These are phyloP conservation scores for Selaginella tamariscina DNA, from an alignment of 75 land plant genomes.

Conservation along the genomic window DNA sequence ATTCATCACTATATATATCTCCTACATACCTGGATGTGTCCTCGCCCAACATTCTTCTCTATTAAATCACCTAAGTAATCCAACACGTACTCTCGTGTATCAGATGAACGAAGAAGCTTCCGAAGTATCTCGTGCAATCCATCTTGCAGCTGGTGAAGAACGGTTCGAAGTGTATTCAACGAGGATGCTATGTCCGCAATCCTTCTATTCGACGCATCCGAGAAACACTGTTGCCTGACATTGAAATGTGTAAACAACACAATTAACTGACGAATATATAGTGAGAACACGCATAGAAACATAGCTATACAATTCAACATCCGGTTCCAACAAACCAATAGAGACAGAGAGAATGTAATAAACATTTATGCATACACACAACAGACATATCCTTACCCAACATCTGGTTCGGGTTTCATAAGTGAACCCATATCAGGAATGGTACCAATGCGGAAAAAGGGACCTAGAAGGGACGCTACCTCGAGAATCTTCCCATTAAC, in stretches of 20 bases:
- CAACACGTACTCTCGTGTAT: constrained; percentile 64
- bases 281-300: too few species aligned
- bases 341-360: not conserved
- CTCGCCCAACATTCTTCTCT: constrained; percentile 62
- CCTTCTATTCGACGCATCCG: constrained; percentile 61
- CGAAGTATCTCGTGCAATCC: constrained; percentile 55
- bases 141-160: constrained; percentile 82
- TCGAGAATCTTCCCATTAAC: constrained; percentile 66
- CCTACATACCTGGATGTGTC: constrained; percentile 59
- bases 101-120: constrained; percentile 42
- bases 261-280: too few species aligned
- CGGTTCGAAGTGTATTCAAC: constrained; percentile 69
- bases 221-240: constrained; percentile 73
- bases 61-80: constrained; percentile 74
- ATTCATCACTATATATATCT: too few species aligned
- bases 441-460: constrained; percentile 90
- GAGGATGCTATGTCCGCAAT: constrained; percentile 80
- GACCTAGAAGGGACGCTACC: constrained; percentile 68
- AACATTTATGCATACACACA: not conserved
- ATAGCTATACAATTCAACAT: too few species aligned
- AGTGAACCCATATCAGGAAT: constrained; percentile 63
- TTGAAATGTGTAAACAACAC: too few species aligned
- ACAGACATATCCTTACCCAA: constrained; percentile 43
- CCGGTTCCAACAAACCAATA: too few species aligned
- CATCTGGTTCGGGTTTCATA: constrained; percentile 61